Evolutionary conservation across 164 flowering plant genomes (phyloP).

Genomic region (Taxillus chinensis): DNA sequence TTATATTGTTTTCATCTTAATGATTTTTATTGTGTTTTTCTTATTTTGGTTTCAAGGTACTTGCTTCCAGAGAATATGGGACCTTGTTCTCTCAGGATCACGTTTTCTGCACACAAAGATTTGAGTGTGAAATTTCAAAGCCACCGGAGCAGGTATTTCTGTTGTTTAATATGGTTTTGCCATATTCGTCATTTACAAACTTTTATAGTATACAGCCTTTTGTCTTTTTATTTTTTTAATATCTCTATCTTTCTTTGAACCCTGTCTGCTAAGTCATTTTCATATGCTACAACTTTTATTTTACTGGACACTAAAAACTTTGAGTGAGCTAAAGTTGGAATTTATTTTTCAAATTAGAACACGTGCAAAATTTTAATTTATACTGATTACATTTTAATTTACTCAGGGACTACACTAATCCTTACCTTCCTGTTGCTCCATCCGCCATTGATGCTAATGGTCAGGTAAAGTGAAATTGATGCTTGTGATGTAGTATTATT

Average conservation of each 20-base stretch:
- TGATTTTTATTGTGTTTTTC: background rate
- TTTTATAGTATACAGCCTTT: background rate
- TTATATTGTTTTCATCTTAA: background rate
- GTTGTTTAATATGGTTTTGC: background rate
- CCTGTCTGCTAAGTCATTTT: too few species aligned
- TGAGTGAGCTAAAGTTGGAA: background rate
- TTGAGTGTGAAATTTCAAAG: conserved; percentile 90
- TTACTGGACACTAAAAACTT: too few species aligned
- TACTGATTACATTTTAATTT: background rate
- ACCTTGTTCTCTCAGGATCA: conserved; percentile 62
- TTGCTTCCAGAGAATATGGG: conserved; percentile 74
- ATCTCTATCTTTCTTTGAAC: background rate
- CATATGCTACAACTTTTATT: too few species aligned
- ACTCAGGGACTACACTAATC: conserved; percentile 91
- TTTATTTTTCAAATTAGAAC: background rate
- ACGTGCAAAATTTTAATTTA: background rate
- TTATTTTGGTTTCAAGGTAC: conserved; percentile 33
- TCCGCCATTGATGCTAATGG: conserved; percentile 86
- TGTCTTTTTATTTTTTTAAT: background rate
- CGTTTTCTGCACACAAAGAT: conserved; percentile 90
- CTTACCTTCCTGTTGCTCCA: conserved; percentile 83
- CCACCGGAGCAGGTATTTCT: conserved; percentile 79
- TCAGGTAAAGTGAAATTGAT: conserved; percentile 41
- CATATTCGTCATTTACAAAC: too few species aligned
- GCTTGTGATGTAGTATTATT: background rate